phyloP scores from a whole-genome alignment of 2,329 filamentous ascomycete genomes.

The Bipolaris gigantea region DNA sequence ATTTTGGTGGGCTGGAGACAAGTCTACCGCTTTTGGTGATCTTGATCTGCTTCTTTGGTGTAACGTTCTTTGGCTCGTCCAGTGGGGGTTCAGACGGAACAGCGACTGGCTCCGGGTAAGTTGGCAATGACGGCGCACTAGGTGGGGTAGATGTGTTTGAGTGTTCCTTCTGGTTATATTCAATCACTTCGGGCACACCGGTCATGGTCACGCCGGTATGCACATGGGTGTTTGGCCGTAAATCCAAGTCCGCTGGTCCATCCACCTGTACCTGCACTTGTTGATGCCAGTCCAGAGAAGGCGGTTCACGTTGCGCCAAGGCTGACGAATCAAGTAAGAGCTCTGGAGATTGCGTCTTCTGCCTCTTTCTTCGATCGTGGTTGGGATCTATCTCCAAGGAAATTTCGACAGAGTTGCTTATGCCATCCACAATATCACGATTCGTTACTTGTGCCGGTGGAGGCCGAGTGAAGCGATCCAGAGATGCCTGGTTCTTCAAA shows the following conservation, averaged over 20 bases:
- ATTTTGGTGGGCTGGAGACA: slow-evolving; percentile 45
- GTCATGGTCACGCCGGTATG: neutral
- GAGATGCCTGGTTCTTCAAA: slow-evolving; percentile 29
- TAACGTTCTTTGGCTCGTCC: slow-evolving; percentile 8
- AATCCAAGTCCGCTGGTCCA: neutral
- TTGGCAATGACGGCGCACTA: neutral
- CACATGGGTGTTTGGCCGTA: neutral
- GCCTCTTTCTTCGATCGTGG: slow-evolving; percentile 41
- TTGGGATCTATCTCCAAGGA: slow-evolving; percentile 37
- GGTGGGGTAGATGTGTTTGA: slow-evolving; percentile 1
- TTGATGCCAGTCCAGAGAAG: slow-evolving; percentile 28
- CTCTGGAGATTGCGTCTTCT: slow-evolving; percentile 41
- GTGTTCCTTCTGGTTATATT: neutral
- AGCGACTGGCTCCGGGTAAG: neutral
- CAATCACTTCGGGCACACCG: slow-evolving; percentile 1
- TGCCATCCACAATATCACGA: neutral
- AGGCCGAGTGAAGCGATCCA: slow-evolving; percentile 32
- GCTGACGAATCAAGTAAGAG: neutral
- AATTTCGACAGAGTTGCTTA: slow-evolving; percentile 5
- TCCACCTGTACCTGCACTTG: slow-evolving; percentile 34
- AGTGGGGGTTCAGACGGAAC: neutral
- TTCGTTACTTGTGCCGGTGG: slow-evolving; percentile 1
- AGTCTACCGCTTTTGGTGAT: slow-evolving; percentile 52
- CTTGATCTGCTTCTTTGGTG: slow-evolving; percentile 43
- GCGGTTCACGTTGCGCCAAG: neutral